These are phyloP conservation scores for Dactylellina haptotyla DNA, from an alignment of 2,329 filamentous ascomycete species.

Conservation along the genomic window DNA sequence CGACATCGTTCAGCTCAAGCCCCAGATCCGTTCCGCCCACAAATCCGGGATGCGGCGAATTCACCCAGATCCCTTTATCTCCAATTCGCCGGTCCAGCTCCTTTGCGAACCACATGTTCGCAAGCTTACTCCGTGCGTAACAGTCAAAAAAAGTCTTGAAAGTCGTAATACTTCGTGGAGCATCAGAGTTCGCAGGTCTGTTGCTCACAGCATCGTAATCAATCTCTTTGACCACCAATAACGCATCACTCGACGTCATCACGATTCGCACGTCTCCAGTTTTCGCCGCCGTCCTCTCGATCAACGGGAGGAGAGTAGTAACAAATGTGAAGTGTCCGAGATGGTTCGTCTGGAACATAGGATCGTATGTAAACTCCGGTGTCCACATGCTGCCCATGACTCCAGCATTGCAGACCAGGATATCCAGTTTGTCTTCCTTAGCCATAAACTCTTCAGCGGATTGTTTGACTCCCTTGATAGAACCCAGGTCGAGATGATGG, in stretches of 20 bases:
- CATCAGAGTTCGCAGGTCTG: slow-evolving; percentile 28
- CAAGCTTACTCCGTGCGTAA: slow-evolving; percentile 66
- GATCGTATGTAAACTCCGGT: slow-evolving; percentile 63
- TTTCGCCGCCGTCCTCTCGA: slow-evolving; percentile 56
- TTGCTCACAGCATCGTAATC: slow-evolving; percentile 51
- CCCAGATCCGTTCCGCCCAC: slow-evolving; percentile 34
- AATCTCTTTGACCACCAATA: slow-evolving; percentile 60
- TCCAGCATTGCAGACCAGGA: slow-evolving; percentile 65
- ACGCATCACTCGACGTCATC: slow-evolving; percentile 57
- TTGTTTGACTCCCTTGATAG: slow-evolving; percentile 63
- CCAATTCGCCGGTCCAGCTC: slow-evolving; percentile 71
- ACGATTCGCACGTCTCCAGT: slow-evolving; percentile 57
- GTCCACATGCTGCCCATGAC: slow-evolving; percentile 62
- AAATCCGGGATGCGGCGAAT: slow-evolving; percentile 55
- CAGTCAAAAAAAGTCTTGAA: slow-evolving; percentile 59
- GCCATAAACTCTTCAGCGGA: slow-evolving; percentile 62
- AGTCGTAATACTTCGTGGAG: slow-evolving; percentile 11
- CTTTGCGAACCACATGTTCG: slow-evolving; percentile 64
- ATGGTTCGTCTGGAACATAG: slow-evolving; percentile 66
- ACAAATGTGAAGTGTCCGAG: slow-evolving; percentile 65
- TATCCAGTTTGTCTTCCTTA: slow-evolving; percentile 62
- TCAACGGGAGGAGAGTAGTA: slow-evolving; percentile 58
- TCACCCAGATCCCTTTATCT: slow-evolving; percentile 62
- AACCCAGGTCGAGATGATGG: slow-evolving; percentile 64
- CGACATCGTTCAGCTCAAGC: slow-evolving; percentile 31